Percentiles rank a stretch among this genome's conserved stretches.
phyloP scores from a whole-genome alignment of 345 rosid species.

The Excoecaria cochinchinensis region DNA sequence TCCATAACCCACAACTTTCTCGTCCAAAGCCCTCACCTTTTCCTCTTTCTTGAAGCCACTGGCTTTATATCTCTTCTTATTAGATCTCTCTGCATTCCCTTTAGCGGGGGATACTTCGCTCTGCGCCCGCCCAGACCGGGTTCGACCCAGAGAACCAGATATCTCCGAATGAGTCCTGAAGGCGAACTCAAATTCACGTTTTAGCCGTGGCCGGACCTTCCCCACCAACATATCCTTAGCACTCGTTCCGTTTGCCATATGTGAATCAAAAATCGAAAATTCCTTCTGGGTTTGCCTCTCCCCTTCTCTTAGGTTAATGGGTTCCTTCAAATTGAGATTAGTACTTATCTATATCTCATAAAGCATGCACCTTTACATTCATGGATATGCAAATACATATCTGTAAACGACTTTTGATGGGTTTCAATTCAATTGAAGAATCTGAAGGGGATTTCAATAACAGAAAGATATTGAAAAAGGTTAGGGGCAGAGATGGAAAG shows the following conservation, averaged over 20 bases:
- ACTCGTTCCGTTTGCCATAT: conserved; percentile 32
- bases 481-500: too few species aligned
- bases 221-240: conserved; percentile 22
- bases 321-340: background rate
- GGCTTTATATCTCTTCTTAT: conserved; percentile 36
- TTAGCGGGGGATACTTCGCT: conserved; percentile 1
- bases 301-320: background rate
- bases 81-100: conserved; percentile 2
- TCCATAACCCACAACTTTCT: conserved; percentile 21
- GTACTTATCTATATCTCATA: background rate
- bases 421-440: background rate
- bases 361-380: background rate
- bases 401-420: background rate
- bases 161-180: conserved; percentile 79
- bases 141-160: conserved; percentile 73
- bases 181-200: conserved; percentile 86
- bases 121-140: conserved; percentile 48
- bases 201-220: conserved; percentile 67
- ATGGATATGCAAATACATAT: background rate
- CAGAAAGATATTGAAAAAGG: too few species aligned
- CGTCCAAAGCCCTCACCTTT: conserved; percentile 18
- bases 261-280: background rate
- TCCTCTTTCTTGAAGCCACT: conserved; percentile 18
- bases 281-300: background rate
- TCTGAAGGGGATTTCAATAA: background rate